Conservation (phyloP, 208 protist genomes). For the Angomonas deanei region DNA sequence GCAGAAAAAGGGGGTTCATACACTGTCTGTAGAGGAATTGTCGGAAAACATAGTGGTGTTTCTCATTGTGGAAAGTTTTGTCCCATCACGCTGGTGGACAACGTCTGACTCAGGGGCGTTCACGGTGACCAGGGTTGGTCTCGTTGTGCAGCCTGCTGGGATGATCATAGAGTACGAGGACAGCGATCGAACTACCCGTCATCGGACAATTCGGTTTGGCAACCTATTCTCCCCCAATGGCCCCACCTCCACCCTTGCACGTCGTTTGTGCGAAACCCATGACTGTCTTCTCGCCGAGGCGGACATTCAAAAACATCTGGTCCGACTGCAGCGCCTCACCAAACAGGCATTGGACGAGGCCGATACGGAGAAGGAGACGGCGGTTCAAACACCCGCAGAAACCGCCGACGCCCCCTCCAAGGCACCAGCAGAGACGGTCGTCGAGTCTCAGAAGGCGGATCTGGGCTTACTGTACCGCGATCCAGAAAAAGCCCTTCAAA, state of each 20-base stretch:
- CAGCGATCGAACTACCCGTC: constrained; percentile 8
- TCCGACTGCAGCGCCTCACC: constrained; percentile 51
- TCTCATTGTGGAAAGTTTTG: constrained; percentile 41
- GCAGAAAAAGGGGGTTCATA: constrained; percentile 6
- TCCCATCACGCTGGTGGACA: constrained; percentile 60
- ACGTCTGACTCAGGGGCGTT: not conserved
- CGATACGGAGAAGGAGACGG: not conserved
- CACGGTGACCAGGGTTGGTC: constrained; percentile 19
- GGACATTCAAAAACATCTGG: constrained; percentile 47
- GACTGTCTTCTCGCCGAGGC: constrained; percentile 50
- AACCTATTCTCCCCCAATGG: constrained; percentile 18
- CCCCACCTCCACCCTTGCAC: constrained; percentile 42
- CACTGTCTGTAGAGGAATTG: constrained; percentile 40
- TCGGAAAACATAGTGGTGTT: constrained; percentile 27
- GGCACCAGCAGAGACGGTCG: not conserved
- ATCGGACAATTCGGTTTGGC: constrained; percentile 36
- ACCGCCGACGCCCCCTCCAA: not conserved
- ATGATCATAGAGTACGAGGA: constrained; percentile 58
- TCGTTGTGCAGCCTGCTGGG: constrained; percentile 27
- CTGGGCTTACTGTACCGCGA: constrained; percentile 86
- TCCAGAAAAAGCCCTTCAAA: constrained; percentile 72
- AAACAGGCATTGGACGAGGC: not conserved
- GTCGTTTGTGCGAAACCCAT: constrained; percentile 47
- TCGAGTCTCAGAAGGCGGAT: constrained; percentile 68
- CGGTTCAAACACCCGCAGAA: not conserved